Base-by-base conservation (phyloP, 495 filamentous ascomycete species). In the Hypoxylon subgilvum region DNA sequence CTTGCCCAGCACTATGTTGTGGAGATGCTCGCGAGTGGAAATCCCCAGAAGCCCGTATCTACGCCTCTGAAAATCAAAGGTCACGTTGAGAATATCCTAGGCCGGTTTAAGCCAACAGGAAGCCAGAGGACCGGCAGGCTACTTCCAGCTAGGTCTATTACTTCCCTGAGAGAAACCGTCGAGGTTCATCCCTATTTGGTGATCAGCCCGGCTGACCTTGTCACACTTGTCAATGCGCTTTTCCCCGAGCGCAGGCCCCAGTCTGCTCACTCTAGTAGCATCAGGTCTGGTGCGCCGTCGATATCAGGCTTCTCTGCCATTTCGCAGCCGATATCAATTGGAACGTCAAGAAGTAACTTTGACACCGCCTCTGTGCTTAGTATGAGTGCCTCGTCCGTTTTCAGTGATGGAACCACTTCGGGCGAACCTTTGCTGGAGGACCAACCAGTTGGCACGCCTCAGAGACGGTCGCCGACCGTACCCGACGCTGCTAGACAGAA, bases 71-170 rank as follows among this genome's bases (percentile, higher is more conserved):
- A 84, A 47, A 82, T 93, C 66, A 84, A 86, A 59, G 76, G 74
- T 18, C 89, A 90, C 69, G 86, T 95, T 52, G 88, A 91, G 55
- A 91, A 79, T 52, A 89, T 96, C 69, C 77, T 91, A 63, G 72
- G 73, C 50, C 82, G 86, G 25, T 88, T 93, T 68, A 81, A 79
- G 54, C 75, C 76, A 51, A 76, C 78, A 40, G 76, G 77, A 47
- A 72, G 72, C 49, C 73, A 68, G 60, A 77, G 73, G 63, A 82
- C 82, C 49, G 79, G 87, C 14, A 80, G 85, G 46, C 78, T 90
- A 23, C 78, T 88, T 40, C 85, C 84, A 2, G 84, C 86, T 30
- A 79, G 84, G 54, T 86, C 86, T 25, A 84, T 88, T 43, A 87
- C 87, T 23, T 88, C 87, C 10, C 76, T 87, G 5, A 74, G 84